Evolutionary conservation across 225 moss, liverwort and hornwort genomes (phyloP), one percentile per base, ranked within the genome.

Genomic region (Polytrichum formosum): DNA sequence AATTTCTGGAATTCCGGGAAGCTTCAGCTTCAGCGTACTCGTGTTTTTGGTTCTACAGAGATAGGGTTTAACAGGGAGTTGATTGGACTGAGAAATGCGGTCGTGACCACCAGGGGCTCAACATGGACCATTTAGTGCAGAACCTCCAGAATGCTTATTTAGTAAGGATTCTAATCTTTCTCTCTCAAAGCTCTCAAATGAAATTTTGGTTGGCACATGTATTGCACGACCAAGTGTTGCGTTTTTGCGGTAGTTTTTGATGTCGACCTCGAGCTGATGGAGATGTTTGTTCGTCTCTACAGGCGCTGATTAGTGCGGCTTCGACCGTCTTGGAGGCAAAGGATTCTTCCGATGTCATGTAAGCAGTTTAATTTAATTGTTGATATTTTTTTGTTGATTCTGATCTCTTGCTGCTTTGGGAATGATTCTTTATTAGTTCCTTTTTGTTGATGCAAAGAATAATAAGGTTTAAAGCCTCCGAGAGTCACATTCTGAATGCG

Each of bases 251-350:
- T 56, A 18, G 18, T 18, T 3, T 3, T 20, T 56, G 56, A 58
- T 23, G n/a, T 58, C 58, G 20, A 58, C 21, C 58, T 20, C 58
- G 58, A 20, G 16, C 20, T 58, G 9, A 23, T 22, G 58, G 20
- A 58, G 58, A 6, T 58, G 58, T 58, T 21, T 58, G 58, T 20
- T 58, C 23, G 5, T 64, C 31, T 37, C 56, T 78, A 75, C 91
- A 96, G 92, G 87, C 82, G 71, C 84, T 91, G 37, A 67, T 96
- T 54, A 90, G 73, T 74, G 87, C 93, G 63, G 91, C 89, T 16
- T 80, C 87, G 23, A 54, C 64, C 72, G 90, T 96, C 9, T 80
- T 96, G 85, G 91, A 96, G 72, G 84, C 87, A 20, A 96, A 93
- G 79, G 93, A 93, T 61, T 46, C 78, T 64, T 70, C 85, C 64